Base-by-base conservation (phyloP, 2,329 filamentous ascomycete genomes). In the Monosporascus sp. region DNA sequence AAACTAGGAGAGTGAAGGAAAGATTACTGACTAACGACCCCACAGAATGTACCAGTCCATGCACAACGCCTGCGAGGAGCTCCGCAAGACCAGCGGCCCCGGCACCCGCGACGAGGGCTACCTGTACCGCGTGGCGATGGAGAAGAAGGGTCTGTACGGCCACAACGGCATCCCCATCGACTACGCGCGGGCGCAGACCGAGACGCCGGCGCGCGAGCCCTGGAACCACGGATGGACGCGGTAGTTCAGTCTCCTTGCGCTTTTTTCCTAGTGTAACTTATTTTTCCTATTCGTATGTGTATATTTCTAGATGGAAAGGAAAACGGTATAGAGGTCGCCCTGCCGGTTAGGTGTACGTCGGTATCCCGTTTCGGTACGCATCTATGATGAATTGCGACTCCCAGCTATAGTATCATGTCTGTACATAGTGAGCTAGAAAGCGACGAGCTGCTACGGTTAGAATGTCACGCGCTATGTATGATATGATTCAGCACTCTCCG, bases 181-280 rank as follows among this genome's bases (percentile, higher is more conserved):
- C 78, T 97, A 96, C 77, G 88, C 88, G 28, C 78, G 89, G 60
- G 77, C 83, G 58, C 88, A 96, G 80, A 93, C 89, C 35, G 93
- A 97, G 68, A 90, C 83, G 49, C 93, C 93, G 7, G 77, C 79
- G 1, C 80, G 79, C 65, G 83, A 87, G 61, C 84, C 90, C n/a
- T 99, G 93, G 91, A 94, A 97, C 74, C 86, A 96, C 73, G 87
- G 77, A 14, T 99, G 94, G 94, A 96, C 85, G 76, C 82, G 86
- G 72, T 76, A 66, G 72, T 76, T 65, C 63, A 63, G 3, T 35
- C 47, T 35, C n/a, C 37, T 15, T 44, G 15, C 26, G 28, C 5
- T 17, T 18, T 18, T 47, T 38, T 22, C 51, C 38, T 55, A 53
- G 20, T 7, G 38, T 55, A 57, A 35, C 49, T 35, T 49, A 6